These are phyloP conservation scores for Debaryomyces coudertii DNA, from an alignment of 1,139 yeast species.

Conservation along the genomic window DNA sequence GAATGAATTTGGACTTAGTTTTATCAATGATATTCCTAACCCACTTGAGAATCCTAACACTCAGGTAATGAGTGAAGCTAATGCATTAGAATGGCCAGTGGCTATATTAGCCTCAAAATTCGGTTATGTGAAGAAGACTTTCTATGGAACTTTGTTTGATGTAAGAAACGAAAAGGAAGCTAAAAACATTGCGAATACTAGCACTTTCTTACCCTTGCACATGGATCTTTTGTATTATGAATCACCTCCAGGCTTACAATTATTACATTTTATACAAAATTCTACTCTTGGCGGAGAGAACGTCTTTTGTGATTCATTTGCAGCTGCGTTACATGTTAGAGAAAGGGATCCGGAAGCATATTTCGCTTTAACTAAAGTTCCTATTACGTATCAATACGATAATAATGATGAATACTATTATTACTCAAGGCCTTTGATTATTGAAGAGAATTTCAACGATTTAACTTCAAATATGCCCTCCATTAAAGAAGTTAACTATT, in stretches of 20 bases:
- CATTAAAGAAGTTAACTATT: constrained; percentile 67
- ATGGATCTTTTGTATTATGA: constrained; percentile 82
- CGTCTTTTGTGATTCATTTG: constrained; percentile 73
- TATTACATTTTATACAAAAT: constrained; percentile 68
- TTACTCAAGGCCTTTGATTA: constrained; percentile 66
- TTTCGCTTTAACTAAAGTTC: constrained; percentile 62
- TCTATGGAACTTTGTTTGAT: constrained; percentile 76
- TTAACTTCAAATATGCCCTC: constrained; percentile 34
- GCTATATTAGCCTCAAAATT: constrained; percentile 57
- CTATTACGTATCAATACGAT: constrained; percentile 71
- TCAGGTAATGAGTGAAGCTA: constrained; percentile 30
- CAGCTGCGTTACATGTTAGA: constrained; percentile 61
- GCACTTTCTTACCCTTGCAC: constrained; percentile 69
- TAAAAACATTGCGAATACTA: constrained; percentile 76
- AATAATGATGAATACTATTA: constrained; percentile 67
- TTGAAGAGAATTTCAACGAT: constrained; percentile 50
- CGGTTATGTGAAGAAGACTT: constrained; percentile 73
- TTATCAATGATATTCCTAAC: constrained; percentile 56
- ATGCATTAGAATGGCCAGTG: constrained; percentile 44
- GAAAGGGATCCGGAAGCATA: constrained; percentile 65
- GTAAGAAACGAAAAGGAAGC: constrained; percentile 62
- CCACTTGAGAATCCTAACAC: constrained; percentile 21
- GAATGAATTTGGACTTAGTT: constrained; percentile 61
- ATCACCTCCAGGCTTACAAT: constrained; percentile 82
- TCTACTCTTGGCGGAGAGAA: constrained; percentile 71